These are phyloP conservation scores for Cordyceps javanica DNA, from an alignment of 2,329 filamentous ascomycete species.

Conservation along the genomic window DNA sequence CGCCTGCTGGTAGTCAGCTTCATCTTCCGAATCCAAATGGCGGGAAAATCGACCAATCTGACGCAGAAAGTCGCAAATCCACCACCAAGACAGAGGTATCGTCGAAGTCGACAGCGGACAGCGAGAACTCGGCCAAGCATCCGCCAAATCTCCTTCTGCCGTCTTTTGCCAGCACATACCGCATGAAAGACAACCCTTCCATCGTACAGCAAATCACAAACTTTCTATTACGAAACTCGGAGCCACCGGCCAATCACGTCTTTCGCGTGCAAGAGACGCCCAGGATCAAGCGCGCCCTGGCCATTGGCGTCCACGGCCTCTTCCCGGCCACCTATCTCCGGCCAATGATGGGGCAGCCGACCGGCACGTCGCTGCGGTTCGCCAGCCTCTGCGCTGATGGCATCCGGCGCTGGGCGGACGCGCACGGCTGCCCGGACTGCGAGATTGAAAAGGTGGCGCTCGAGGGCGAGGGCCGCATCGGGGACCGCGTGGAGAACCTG, in stretches of 20 bases:
- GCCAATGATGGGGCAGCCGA: slow-evolving; percentile 90
- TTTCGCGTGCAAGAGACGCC: slow-evolving; percentile 62
- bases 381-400: slow-evolving; percentile 79
- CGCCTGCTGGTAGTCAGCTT: slow-evolving; percentile 21
- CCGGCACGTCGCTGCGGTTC: slow-evolving; percentile 90
- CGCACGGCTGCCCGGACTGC: slow-evolving; percentile 63
- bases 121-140: slow-evolving; percentile 37
- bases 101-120: slow-evolving; percentile 31
- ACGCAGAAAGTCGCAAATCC: slow-evolving; percentile 15
- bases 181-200: slow-evolving; percentile 59
- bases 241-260: slow-evolving; percentile 61
- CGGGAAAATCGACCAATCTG: slow-evolving; percentile 15
- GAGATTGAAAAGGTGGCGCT: slow-evolving; percentile 92
- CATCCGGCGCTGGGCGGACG: slow-evolving; percentile 75
- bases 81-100: slow-evolving; percentile 18
- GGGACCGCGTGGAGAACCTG: slow-evolving; percentile 80
- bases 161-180: slow-evolving; percentile 63
- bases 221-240: slow-evolving; percentile 50
- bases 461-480: slow-evolving; percentile 89
- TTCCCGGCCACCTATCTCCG: slow-evolving; percentile 84
- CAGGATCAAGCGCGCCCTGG: slow-evolving; percentile 76
- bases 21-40: slow-evolving; percentile 15
- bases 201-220: slow-evolving; percentile 61
- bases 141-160: slow-evolving; percentile 62
- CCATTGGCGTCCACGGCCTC: slow-evolving; percentile 90